phyloP scores from a whole-genome alignment of 495 filamentous ascomycete species.

The Staphylotrichum longicolle region DNA sequence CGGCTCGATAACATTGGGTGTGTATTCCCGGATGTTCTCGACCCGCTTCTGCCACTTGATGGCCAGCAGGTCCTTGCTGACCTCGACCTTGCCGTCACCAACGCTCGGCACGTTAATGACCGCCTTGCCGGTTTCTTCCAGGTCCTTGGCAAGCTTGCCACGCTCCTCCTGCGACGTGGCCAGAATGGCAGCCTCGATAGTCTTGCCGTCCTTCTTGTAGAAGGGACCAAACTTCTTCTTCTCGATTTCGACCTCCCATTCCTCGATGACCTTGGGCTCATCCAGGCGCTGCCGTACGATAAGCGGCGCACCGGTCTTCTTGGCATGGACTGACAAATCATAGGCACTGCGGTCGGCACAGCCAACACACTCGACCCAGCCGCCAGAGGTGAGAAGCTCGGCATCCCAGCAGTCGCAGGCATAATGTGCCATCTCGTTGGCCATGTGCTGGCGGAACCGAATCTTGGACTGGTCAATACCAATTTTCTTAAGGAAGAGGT shows the following conservation, averaged over 20 bases:
- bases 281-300: conserved; percentile 63
- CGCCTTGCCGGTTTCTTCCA: conserved; percentile 65
- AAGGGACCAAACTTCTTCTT: conserved; percentile 81
- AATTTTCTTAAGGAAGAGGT: conserved; percentile 67
- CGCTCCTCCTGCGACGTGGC: conserved; percentile 66
- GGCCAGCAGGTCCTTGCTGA: conserved; percentile 65
- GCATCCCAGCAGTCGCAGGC: conserved; percentile 83
- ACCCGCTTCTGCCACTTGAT: conserved; percentile 68
- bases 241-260: conserved; percentile 72
- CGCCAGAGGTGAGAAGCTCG: conserved; percentile 72
- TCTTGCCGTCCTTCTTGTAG: conserved; percentile 78
- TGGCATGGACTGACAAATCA: conserved; percentile 74
- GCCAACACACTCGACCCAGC: conserved; percentile 86
- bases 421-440: conserved; percentile 78
- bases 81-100: conserved; percentile 57
- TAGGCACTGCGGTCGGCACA: conserved; percentile 82
- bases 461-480: conserved; percentile 70
- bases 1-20: conserved; percentile 80
- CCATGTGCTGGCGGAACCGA: conserved; percentile 82
- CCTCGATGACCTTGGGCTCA: conserved; percentile 63
- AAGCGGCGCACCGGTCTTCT: conserved; percentile 74
- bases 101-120: conserved; percentile 60
- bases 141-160: conserved; percentile 64
- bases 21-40: conserved; percentile 73
- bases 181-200: conserved; percentile 66